phyloP scores from a whole-genome alignment of 352 stramenopile genomes.

The Globisporangium polare region DNA sequence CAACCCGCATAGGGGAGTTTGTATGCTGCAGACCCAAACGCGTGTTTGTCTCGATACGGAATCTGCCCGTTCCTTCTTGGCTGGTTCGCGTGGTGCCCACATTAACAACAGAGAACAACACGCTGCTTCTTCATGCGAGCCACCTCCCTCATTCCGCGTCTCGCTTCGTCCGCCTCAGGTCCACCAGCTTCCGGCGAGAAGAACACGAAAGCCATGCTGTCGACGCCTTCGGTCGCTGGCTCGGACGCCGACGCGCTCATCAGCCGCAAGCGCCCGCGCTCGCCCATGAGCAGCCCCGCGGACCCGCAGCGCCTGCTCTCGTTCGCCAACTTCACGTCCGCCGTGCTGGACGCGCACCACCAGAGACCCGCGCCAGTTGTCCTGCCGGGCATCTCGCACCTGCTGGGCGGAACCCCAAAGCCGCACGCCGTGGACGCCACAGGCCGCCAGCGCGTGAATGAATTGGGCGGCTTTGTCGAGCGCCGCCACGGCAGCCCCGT shows the following conservation, averaged over 20 bases:
- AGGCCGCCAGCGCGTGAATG: constrained; percentile 15
- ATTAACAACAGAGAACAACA: not conserved
- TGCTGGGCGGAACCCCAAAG: constrained; percentile 22
- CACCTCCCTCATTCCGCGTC: constrained; percentile 30
- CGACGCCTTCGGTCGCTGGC: not conserved
- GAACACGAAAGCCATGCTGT: constrained; percentile 5
- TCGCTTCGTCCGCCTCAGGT: constrained; percentile 8
- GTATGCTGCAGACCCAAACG: constrained; percentile 24
- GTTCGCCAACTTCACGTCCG: constrained; percentile 14
- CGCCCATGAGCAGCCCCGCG: constrained; percentile 13
- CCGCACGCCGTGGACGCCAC: constrained; percentile 6
- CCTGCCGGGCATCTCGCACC: constrained; percentile 34
- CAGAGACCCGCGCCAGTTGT: constrained; percentile 16
- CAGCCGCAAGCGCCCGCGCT: constrained; percentile 42
- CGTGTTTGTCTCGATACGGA: constrained; percentile 16
- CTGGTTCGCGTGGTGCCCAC: not conserved
- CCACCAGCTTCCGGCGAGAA: too few species aligned
- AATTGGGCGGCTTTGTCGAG: constrained; percentile 10
- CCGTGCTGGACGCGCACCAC: constrained; percentile 2
- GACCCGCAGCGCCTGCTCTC: constrained; percentile 12
- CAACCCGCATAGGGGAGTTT: constrained; percentile 22
- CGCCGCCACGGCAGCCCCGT: constrained; percentile 4
- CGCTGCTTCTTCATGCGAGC: not conserved
- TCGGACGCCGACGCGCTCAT: constrained; percentile 26
- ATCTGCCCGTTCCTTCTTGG: not conserved